Evolutionary conservation across 441 rosid genomes (phyloP).

Genomic region (Adansonia madagascariensis): DNA sequence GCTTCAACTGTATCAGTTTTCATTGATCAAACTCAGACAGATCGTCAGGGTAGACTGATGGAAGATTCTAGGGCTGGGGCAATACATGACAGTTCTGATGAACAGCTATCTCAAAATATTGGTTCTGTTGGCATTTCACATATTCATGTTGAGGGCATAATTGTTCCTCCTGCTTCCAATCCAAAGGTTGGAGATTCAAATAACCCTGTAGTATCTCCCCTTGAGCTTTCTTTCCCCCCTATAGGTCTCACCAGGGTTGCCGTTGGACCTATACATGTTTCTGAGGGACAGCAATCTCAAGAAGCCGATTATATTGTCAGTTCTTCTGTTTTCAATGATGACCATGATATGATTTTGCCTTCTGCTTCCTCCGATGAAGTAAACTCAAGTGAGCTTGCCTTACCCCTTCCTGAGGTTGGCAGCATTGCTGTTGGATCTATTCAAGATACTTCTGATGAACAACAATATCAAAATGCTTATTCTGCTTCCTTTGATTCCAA

Average conservation of each 20-base stretch:
- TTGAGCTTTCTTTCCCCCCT: slow-evolving; percentile 31
- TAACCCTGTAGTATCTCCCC: slow-evolving; percentile 17
- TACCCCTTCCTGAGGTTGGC: neutral
- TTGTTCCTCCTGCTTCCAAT: slow-evolving; percentile 39
- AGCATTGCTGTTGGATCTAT: neutral
- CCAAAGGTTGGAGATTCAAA: slow-evolving; percentile 33
- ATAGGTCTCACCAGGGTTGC: neutral
- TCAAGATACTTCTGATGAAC: neutral
- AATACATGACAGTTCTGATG: slow-evolving; percentile 28
- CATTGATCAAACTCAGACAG: slow-evolving; percentile 27
- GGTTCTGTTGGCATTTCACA: slow-evolving; percentile 33
- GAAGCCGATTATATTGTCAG: neutral
- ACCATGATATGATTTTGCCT: neutral
- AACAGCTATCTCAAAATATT: slow-evolving; percentile 34
- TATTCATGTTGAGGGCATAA: slow-evolving; percentile 36
- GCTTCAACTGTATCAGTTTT: slow-evolving; percentile 33
- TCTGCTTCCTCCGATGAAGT: neutral
- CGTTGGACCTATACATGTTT: slow-evolving; percentile 2
- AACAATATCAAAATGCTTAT: neutral
- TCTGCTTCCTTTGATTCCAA: slow-evolving; percentile 22
- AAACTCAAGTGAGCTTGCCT: slow-evolving; percentile 25
- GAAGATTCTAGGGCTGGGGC: slow-evolving; percentile 37
- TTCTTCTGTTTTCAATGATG: neutral
- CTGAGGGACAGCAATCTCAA: slow-evolving; percentile 16
- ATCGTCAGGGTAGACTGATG: slow-evolving; percentile 33